These are phyloP conservation scores for Strigomonas culicis DNA, from an alignment of 208 protist species.

Conservation along the genomic window DNA sequence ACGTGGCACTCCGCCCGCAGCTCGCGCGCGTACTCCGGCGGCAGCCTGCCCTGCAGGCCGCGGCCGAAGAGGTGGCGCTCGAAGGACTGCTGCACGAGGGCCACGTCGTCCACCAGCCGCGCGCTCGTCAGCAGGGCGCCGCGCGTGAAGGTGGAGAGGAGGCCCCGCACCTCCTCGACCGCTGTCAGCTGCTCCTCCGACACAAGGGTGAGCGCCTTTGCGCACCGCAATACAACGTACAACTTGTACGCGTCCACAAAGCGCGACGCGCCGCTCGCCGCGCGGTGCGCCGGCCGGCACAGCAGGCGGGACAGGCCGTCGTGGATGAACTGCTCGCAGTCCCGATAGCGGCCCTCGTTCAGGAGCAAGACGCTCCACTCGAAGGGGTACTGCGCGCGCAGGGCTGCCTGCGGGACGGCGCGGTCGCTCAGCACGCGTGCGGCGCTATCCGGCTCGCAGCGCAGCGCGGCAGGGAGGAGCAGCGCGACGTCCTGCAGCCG, in stretches of 20 bases:
- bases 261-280: not conserved
- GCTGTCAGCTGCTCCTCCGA: not conserved
- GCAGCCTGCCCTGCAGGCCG: not conserved
- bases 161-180: not conserved
- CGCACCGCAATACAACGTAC: constrained; percentile 6
- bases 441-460: not conserved
- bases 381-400: not conserved
- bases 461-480: constrained; percentile 1
- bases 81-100: constrained; percentile 6
- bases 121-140: not conserved
- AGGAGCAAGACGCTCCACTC: constrained; percentile 2
- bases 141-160: not conserved
- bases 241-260: constrained; percentile 14
- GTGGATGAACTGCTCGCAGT: not conserved
- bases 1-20: not conserved
- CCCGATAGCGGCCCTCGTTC: not conserved
- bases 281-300: not conserved
- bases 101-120: constrained; percentile 5
- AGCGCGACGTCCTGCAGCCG: not conserved
- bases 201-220: not conserved
- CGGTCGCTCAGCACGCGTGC: not conserved
- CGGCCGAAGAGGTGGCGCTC: not conserved
- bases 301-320: not conserved
- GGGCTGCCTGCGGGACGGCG: not conserved
- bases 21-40: not conserved